Conservation (phyloP, 441 rosid species). For the Manihot esculenta region DNA sequence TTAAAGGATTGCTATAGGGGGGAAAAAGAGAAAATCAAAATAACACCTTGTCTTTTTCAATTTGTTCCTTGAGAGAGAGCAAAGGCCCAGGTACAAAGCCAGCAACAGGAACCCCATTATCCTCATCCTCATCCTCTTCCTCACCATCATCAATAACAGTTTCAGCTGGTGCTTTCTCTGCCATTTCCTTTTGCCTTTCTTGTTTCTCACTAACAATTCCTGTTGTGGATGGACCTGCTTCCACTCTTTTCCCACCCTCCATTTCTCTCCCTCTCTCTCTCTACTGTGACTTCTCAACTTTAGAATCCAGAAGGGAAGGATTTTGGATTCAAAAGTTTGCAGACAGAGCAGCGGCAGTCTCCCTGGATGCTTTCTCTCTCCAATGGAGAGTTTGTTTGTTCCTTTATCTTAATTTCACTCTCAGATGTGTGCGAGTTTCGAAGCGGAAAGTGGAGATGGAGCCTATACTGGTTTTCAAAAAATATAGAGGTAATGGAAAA, state of each 20-base stretch:
- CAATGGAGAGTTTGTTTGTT: background rate
- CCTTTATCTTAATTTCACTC: constrained; percentile 5
- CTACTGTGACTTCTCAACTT: background rate
- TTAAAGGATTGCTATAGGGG: background rate
- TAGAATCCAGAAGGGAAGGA: constrained; percentile 5
- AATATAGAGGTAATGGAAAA: no score
- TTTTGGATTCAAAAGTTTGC: background rate
- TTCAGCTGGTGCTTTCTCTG: constrained; percentile 25
- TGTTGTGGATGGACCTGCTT: constrained; percentile 40
- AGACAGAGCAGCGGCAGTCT: background rate
- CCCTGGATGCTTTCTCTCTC: background rate
- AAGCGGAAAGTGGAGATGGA: constrained; percentile 14
- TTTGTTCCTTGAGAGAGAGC: constrained; percentile 56
- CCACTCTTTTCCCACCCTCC: constrained; percentile 36
- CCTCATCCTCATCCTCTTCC: constrained; percentile 26
- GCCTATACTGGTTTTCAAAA: no score
- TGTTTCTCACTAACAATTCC: constrained; percentile 20
- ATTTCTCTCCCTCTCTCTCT: constrained; percentile 18
- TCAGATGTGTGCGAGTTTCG: constrained; percentile 4
- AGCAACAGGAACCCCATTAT: constrained; percentile 24
- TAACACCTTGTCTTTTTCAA: constrained; percentile 66
- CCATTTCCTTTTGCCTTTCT: constrained; percentile 27
- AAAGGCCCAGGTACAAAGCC: constrained; percentile 56
- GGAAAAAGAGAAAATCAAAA: no score
- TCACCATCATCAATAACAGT: constrained; percentile 18